Evolutionary conservation across 257 asterid genomes (phyloP).

Genomic region (Linderniella brevidens): DNA sequence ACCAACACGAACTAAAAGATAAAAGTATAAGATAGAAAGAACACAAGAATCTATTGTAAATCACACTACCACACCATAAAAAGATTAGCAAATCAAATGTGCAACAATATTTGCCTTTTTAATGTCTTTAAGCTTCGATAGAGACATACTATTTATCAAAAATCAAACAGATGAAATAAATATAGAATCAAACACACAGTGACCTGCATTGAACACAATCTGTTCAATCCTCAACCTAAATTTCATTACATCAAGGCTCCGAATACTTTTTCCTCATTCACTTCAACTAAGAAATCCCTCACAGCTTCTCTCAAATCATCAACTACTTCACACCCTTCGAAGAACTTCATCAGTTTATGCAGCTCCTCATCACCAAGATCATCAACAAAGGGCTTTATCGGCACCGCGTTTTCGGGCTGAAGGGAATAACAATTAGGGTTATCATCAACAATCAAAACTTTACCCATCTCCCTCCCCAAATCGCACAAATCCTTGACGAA

Average conservation of each 20-base stretch:
- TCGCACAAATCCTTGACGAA: conserved; percentile 64
- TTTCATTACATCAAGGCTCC: conserved; percentile 1
- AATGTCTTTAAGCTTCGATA: too few species aligned
- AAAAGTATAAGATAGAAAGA: too few species aligned
- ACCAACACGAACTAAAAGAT: too few species aligned
- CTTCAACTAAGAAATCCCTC: conserved; percentile 14
- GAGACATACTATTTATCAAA: too few species aligned
- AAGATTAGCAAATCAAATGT: too few species aligned
- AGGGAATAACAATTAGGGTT: conserved; percentile 62
- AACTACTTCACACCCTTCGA: conserved; percentile 31
- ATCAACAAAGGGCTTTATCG: conserved; percentile 47
- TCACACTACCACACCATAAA: too few species aligned
- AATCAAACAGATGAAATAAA: too few species aligned
- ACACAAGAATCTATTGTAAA: too few species aligned
- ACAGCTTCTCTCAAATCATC: conserved; percentile 59
- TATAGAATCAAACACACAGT: too few species aligned
- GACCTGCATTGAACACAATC: conserved; percentile 19
- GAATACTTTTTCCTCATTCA: background rate
- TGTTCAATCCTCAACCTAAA: conserved; percentile 16
- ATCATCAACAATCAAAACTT: conserved; percentile 62
- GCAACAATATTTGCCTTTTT: too few species aligned
- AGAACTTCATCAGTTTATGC: conserved; percentile 36
- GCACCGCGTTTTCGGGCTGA: conserved; percentile 69
- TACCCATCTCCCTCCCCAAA: conserved; percentile 60
- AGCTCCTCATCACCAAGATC: conserved; percentile 61